Evolutionary conservation across 495 filamentous ascomycete species (phyloP), one percentile per base, ranked within the genome.

Genomic region (Penicillium egyptiacum): DNA sequence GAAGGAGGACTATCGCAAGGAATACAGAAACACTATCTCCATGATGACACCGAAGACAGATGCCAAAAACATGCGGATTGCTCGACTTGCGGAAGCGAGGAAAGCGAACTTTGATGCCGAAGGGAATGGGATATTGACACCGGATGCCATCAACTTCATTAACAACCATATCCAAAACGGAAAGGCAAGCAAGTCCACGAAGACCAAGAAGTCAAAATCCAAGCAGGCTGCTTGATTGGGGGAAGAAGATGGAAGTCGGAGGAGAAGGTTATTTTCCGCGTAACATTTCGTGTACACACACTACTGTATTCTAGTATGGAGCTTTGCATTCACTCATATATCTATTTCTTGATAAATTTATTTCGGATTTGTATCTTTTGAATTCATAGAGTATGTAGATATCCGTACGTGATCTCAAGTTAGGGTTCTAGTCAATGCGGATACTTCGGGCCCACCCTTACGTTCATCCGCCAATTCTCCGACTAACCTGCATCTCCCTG

Each of bases 1-100:
- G 57, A 65, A 76, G 62, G 73, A 79, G 60, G 83, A 86, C 70
- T 83, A 83, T 57, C 72, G 78, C 51, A 82, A 76, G 67, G 82
- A 84, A 73, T 77, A 81, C 68, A 75, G 81, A 59, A 66, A 76
- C 59, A 73, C 66, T 60, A 73, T 72, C 73, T 78, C 72, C 67
- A 75, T 76, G 72, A 67, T 75, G 72, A 83, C 66, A 58, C 75
- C 70, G 76, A 57, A 55, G 52, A 74, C 67, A 23, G 73, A 79
- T 50, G 55, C 62, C 20, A 54, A 56, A 19, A 63, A 59, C 10
- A 48, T 59, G 55, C 49, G 51, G 42, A 53, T 54, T 41, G 64
- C 64, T n/a, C 61, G 68, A 59, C 68, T 61, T 35, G 50, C 57
- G 25, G 70, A 63, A 22, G 42, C 42, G 10, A 66, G 58, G 62